Evolutionary conservation across 140 eudicot species (phyloP), one percentile per base, ranked within the genome.

Genomic region (Stevia rebaudiana): DNA sequence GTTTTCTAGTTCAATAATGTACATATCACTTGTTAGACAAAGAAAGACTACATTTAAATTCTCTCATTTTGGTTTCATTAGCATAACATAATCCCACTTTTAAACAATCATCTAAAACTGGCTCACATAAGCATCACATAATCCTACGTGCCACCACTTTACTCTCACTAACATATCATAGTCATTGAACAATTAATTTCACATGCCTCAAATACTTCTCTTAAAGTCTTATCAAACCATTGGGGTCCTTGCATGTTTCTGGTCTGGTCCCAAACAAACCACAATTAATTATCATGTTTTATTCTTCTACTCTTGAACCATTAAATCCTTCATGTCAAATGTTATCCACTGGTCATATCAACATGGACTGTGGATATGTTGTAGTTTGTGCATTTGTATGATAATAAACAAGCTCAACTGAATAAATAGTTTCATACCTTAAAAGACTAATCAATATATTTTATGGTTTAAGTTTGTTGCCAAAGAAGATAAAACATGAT

Each of bases 191-290:
- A 46, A 44, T 11, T 24, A 33, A 33, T 17, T 10, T 51, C 36
- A 11, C 30, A 39, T 48, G 48, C 48, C 70, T 65, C 53, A 25
- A 24, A 31, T 33, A 18, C 23, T 19, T 31, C 4, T 18, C 60
- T 60, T 28, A 25, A 22, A 23, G 35, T 52, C 61, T 53, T 13
- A 53, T 47, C 46, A 47, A 12, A 31, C 28, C 56, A 31, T 49
- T 54, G 50, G 50, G 78, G 52, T 40, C 74, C 69, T 19, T 48
- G n/a, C 64, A 51, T 65, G 61, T 74, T 65, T 65, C 60, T 64
- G n/a, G 60, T 25, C 21, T 56, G 64, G 64, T 66, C 33, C 55
- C 79, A 67, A 56, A 56, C 64, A 67, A 67, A 58, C 11, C 39
- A 35, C 73, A 54, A 31, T 73, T 21, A 6, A 54, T 73, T 9